Base-by-base conservation (phyloP, 2,329 filamentous ascomycete species). In the Fusarium sp. region DNA sequence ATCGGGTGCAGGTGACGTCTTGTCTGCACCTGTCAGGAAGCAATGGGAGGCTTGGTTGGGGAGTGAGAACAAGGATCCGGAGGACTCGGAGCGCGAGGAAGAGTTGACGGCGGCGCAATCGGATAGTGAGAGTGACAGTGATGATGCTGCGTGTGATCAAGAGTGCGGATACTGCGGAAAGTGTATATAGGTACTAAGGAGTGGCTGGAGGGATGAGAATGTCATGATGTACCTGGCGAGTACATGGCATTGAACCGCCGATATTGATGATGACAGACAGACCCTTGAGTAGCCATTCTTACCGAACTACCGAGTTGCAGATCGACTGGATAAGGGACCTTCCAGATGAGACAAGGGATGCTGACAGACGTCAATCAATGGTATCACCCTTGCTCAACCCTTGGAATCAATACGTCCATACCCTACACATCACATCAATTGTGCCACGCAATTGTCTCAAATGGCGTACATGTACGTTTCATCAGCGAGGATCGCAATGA, bases 121-220 rank as follows among this genome's bases (percentile, higher is more conserved):
- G 51, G 68, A 73, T 36, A 65, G 48, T 13, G 65, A 70, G 16
- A 60, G 56, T 9, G 38, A 44, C 22, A 63, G 44, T 3, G 78
- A 79, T n/a, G 78, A 63, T 41, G 68, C 73, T 30, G 77, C 75
- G 3, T 80, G 78, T 50, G 75, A 78, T 65, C 41, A 44, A n/a
- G 75, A 79, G 55, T 79, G 78, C 42, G 76, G 75, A 30, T 79
- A 80, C 45, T 80, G 77, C 26, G 78, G 78, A 14, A 68, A 71
- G 53, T 79, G 78, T 33, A 44, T 38, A 22, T 75, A n/a, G n/a
- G n/a, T n/a, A 68, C 20, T 73, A 41, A 70, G 39, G 24, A 38
- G 31, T 24, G 38, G 61, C 41, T 44, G 38, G 20, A 28, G 14
- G 16, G 33, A 39, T 60, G 18, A 24, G 14, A 20, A 10, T 30